phyloP scores from a whole-genome alignment of 495 filamentous ascomycete species.

The Entonaema liquescens region DNA sequence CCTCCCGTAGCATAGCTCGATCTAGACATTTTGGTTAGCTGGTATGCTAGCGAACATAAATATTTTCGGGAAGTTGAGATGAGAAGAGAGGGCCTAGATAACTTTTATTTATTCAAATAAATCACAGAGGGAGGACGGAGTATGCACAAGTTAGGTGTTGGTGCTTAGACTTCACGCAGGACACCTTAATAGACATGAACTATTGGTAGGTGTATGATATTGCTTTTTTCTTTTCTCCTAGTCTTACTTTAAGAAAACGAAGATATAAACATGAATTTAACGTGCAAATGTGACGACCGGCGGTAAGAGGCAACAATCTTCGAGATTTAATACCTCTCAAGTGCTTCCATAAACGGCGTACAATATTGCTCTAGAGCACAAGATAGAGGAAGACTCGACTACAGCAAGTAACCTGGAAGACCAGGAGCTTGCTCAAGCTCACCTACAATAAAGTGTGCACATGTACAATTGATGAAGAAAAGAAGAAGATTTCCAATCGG shows the following conservation, averaged over 20 bases:
- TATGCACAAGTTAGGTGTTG: background rate
- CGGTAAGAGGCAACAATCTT: slow-evolving; percentile 68
- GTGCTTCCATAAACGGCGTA: slow-evolving; percentile 69
- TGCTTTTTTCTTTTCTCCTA: background rate
- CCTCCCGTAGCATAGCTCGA: background rate
- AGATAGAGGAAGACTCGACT: slow-evolving; percentile 68
- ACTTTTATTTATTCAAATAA: background rate
- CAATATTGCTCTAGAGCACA: slow-evolving; percentile 64
- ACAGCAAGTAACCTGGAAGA: slow-evolving; percentile 49
- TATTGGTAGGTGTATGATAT: background rate
- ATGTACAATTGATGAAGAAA: slow-evolving; percentile 65
- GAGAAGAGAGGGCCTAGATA: background rate
- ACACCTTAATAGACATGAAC: background rate
- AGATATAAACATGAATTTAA: background rate
- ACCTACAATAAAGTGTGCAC: slow-evolving; percentile 93
- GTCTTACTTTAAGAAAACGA: background rate
- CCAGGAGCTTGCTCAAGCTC: slow-evolving; percentile 58
- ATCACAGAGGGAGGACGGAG: background rate
- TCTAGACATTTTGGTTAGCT: background rate
- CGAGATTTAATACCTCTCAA: slow-evolving; percentile 58
- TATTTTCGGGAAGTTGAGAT: background rate
- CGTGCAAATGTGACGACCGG: slow-evolving; percentile 63
- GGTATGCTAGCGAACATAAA: background rate
- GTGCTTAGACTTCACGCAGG: background rate
- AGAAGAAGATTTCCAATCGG: slow-evolving; percentile 44